phyloP scores from a whole-genome alignment of 768 basidiomycete species.

The Boletus vinaceobasis region DNA sequence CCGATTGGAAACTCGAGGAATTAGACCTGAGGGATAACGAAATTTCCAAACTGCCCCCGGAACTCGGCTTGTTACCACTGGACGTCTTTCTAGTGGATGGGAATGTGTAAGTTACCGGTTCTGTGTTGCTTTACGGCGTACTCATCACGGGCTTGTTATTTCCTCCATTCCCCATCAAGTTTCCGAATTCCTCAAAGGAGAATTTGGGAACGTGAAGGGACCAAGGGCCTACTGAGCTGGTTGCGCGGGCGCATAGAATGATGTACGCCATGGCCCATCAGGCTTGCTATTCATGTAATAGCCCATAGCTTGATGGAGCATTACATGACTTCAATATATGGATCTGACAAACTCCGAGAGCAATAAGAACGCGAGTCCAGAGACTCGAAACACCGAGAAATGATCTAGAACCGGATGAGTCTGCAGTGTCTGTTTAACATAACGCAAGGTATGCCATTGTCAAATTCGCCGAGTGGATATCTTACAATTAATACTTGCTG shows the following conservation, averaged over 20 bases:
- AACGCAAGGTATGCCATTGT: neutral
- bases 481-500: too few relatives aligned
- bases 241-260: conserved; percentile 69
- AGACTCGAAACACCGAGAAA: neutral
- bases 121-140: neutral
- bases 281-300: conserved; percentile 2
- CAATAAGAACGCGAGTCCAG: neutral
- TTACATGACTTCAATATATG: neutral
- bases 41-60: conserved; percentile 62
- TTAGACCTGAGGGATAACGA: conserved; percentile 82
- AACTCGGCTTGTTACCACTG: conserved; percentile 70
- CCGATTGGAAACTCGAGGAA: conserved; percentile 77
- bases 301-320: neutral
- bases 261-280: neutral
- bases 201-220: conserved; percentile 86
- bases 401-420: neutral
- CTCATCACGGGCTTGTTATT: neutral
- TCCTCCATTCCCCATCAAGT: conserved; percentile 32
- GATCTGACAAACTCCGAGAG: neutral
- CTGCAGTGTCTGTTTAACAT: neutral
- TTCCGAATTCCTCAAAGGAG: conserved; percentile 79
- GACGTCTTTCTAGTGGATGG: conserved; percentile 85
- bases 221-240: conserved; percentile 78
- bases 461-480: too few relatives aligned
- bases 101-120: conserved; percentile 58